These are phyloP conservation scores for Benincasa hispida DNA, from an alignment of 306 rosid genomes.

Conservation along the genomic window DNA sequence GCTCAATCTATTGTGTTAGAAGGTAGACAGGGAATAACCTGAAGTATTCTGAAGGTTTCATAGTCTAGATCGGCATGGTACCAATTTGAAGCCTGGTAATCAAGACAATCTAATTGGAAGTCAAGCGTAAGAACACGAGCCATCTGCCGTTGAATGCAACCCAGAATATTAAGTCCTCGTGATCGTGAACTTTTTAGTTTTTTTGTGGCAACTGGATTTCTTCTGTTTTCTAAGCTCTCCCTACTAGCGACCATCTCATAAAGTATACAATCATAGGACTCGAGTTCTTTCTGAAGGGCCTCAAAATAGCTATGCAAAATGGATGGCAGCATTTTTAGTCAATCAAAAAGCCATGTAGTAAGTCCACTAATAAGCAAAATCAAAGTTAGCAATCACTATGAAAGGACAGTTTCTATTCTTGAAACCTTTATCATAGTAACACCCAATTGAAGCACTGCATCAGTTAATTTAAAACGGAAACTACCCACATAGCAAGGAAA, in stretches of 20 bases:
- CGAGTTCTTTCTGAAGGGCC: slow-evolving; percentile 78
- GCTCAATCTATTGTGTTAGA: background rate
- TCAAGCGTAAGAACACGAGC: slow-evolving; percentile 68
- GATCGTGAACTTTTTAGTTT: slow-evolving; percentile 40
- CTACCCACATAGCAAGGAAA: background rate
- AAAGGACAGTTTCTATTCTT: background rate
- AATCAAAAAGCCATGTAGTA: background rate
- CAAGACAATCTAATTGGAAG: slow-evolving; percentile 80
- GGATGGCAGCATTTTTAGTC: background rate
- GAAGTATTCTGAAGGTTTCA: slow-evolving; percentile 82
- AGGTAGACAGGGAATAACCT: slow-evolving; percentile 23
- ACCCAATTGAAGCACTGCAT: background rate
- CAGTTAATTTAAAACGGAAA: background rate
- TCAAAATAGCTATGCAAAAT: slow-evolving; percentile 55
- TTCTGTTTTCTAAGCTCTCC: slow-evolving; percentile 65
- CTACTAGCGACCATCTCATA: slow-evolving; percentile 85
- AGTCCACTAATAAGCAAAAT: background rate
- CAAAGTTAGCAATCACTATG: background rate
- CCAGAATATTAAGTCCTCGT: slow-evolving; percentile 65
- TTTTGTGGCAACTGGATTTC: slow-evolving; percentile 26
- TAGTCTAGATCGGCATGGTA: slow-evolving; percentile 93
- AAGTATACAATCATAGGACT: slow-evolving; percentile 74
- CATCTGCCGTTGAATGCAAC: slow-evolving; percentile 92
- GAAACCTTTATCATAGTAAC: background rate
- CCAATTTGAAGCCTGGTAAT: slow-evolving; percentile 65